These are phyloP conservation scores for Leishmania guyanensis DNA, from an alignment of 208 protist genomes.

Conservation along the genomic window DNA sequence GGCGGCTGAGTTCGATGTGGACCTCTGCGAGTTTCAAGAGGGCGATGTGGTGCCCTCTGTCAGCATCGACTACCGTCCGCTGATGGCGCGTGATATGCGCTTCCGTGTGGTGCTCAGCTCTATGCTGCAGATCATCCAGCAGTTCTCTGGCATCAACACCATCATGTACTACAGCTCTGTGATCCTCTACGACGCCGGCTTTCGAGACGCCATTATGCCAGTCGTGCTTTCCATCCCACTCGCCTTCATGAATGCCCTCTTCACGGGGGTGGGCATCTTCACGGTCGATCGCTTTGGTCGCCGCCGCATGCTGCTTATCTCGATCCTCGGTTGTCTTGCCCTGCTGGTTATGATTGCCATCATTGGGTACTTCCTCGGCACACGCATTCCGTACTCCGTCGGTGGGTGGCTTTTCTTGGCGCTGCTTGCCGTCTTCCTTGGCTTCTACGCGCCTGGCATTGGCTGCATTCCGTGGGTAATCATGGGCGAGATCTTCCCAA, in stretches of 20 bases:
- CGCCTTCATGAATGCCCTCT: constrained; percentile 89
- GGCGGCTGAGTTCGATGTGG: constrained; percentile 62
- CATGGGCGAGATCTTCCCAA: constrained; percentile 92
- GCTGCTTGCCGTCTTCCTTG: constrained; percentile 79
- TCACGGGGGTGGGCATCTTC: constrained; percentile 78
- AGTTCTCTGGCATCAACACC: constrained; percentile 93
- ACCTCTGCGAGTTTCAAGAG: constrained; percentile 53
- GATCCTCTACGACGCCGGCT: constrained; percentile 86
- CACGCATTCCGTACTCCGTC: constrained; percentile 51
- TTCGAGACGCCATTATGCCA: constrained; percentile 70
- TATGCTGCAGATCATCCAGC: constrained; percentile 91
- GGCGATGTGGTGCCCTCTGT: constrained; percentile 48
- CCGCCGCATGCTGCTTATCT: constrained; percentile 68
- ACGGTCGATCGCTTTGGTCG: constrained; percentile 86
- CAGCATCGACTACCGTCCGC: constrained; percentile 52
- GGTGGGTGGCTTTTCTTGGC: constrained; percentile 81
- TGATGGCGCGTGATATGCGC: constrained; percentile 62
- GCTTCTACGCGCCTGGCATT: constrained; percentile 87
- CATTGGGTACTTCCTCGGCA: constrained; percentile 65
- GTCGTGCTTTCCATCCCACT: constrained; percentile 85
- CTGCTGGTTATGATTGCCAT: constrained; percentile 60
- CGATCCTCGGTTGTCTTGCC: constrained; percentile 66
- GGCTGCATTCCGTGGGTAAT: constrained; percentile 93
- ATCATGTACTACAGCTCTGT: constrained; percentile 95
- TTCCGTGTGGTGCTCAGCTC: constrained; percentile 78